Conservation (phyloP, 1,284 basidiomycete species). For the Pascua sp. region DNA sequence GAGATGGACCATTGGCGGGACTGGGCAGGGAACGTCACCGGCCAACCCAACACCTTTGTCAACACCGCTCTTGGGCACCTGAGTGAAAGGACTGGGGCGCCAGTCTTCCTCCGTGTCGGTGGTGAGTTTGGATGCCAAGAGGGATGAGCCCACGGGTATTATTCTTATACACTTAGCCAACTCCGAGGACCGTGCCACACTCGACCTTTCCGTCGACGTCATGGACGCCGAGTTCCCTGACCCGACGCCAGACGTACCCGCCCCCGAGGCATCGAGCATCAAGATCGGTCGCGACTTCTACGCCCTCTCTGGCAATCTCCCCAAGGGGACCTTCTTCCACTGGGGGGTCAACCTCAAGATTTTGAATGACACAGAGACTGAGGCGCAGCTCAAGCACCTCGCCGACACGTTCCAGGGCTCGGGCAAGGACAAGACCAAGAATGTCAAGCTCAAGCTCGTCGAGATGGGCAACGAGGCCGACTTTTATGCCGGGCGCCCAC, state of each 20-base stretch:
- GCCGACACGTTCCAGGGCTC: conserved; percentile 27
- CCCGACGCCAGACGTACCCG: conserved; percentile 55
- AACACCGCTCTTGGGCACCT: conserved; percentile 21
- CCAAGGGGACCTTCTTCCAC: conserved; percentile 53
- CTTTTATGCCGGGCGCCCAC: conserved; percentile 2
- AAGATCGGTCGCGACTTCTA: conserved; percentile 62
- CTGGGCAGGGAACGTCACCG: conserved; percentile 22
- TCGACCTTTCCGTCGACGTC: conserved; percentile 16
- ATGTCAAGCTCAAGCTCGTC: conserved; percentile 58
- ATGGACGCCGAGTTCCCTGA: conserved; percentile 44
- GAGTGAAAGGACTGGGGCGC: conserved; percentile 15
- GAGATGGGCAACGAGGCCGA: conserved; percentile 55
- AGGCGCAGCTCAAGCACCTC: conserved; percentile 60
- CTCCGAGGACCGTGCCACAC: conserved; percentile 19
- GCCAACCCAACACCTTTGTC: conserved; percentile 21
- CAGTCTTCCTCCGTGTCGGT: conserved; percentile 16
- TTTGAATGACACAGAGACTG: conserved; percentile 59
- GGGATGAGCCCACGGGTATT: background rate
- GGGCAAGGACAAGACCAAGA: background rate
- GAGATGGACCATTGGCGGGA: conserved; percentile 26
- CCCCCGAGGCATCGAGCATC: conserved; percentile 61
- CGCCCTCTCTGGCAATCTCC: conserved; percentile 57
- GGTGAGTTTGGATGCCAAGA: background rate
- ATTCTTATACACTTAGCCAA: conserved; percentile 11
- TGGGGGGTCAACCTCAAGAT: conserved; percentile 64